Conservation (phyloP, 306 rosid genomes). For the Rosa multiflora region DNA sequence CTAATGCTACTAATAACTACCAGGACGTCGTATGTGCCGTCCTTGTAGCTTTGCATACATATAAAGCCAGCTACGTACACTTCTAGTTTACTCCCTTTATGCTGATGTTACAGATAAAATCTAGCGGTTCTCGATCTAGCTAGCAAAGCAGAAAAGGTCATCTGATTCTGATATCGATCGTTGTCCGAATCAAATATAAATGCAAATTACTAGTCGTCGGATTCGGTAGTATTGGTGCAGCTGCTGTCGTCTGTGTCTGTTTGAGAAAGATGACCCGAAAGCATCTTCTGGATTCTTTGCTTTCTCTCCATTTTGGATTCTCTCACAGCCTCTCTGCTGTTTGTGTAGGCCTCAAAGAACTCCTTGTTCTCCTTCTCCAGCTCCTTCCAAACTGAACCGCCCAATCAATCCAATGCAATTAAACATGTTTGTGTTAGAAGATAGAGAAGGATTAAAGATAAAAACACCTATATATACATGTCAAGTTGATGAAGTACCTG, state of each 20-base stretch:
- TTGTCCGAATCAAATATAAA: constrained; percentile 30
- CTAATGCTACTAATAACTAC: not conserved
- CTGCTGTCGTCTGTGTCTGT: not conserved
- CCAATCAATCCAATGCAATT: not conserved
- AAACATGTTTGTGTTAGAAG: not conserved
- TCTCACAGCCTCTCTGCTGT: constrained; percentile 33
- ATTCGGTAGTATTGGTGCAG: not conserved
- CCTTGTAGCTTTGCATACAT: not conserved
- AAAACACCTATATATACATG: not conserved
- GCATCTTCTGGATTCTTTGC: constrained; percentile 39
- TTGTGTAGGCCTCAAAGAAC: constrained; percentile 70
- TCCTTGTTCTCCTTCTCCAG: constrained; percentile 92
- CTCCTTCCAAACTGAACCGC: constrained; percentile 79
- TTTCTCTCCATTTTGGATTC: constrained; percentile 33
- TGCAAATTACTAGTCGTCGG: not conserved
- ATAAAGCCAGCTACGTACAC: not conserved
- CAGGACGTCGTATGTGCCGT: not conserved
- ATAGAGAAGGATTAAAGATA: not conserved
- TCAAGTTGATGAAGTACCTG: constrained; percentile 39
- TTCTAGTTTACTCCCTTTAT: not conserved
- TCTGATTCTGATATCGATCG: not conserved
- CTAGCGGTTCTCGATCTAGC: not conserved
- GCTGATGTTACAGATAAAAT: not conserved
- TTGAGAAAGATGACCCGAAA: constrained; percentile 31
- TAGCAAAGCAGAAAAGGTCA: not conserved